These are phyloP conservation scores for Solanum appendiculatum DNA, from an alignment of 257 asterid species.

Conservation along the genomic window DNA sequence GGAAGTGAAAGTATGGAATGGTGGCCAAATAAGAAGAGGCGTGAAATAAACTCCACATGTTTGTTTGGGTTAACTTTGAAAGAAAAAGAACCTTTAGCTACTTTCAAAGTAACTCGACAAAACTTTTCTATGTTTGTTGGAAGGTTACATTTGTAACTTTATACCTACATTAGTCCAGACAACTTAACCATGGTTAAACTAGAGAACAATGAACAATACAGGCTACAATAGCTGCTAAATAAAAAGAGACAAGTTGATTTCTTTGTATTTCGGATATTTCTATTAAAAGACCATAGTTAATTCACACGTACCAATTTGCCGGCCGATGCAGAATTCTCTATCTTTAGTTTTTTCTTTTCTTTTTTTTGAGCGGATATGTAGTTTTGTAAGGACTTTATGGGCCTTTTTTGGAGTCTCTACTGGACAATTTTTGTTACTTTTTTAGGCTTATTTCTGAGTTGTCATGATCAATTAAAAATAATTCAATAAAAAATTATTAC, in stretches of 20 bases:
- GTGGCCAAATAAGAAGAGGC: neutral
- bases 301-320: neutral
- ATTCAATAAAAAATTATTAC: too few relatives aligned
- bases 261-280: neutral
- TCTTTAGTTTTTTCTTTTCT: neutral
- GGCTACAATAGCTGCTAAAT: neutral
- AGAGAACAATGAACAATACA: neutral
- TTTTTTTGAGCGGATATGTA: neutral
- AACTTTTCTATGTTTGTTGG: neutral
- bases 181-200: neutral
- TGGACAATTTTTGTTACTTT: neutral
- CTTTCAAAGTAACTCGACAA: conserved; percentile 3
- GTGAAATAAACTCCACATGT: neutral
- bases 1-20: neutral
- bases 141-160: conserved; percentile 9
- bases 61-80: neutral
- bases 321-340: neutral
- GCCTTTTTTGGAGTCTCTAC: neutral
- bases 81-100: neutral
- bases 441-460: neutral
- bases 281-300: neutral
- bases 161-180: neutral
- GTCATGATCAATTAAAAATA: neutral
- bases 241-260: neutral
- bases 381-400: neutral